Percentiles rank a stretch among this genome's conserved stretches.
Conservation (phyloP, 1,284 basidiomycete genomes). For the Trichosporon coremiiforme region DNA sequence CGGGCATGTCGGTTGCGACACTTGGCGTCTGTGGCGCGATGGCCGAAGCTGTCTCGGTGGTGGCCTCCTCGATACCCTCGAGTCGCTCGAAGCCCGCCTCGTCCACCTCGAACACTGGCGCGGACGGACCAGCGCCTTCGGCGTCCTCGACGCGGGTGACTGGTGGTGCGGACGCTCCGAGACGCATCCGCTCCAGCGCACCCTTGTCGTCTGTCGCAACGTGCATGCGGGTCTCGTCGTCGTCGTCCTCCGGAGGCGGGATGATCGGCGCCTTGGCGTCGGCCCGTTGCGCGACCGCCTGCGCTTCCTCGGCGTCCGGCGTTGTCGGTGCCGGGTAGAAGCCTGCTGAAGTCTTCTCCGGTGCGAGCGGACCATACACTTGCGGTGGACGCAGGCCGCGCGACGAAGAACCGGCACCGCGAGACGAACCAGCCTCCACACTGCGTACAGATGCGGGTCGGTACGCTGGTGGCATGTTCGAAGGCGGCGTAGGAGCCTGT, state of each 20-base stretch:
- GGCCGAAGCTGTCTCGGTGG: not conserved
- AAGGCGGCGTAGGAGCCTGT: not conserved
- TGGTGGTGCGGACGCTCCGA: constrained; percentile 50
- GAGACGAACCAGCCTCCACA: constrained; percentile 15
- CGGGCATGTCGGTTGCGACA: constrained; percentile 28
- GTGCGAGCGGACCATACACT: constrained; percentile 21
- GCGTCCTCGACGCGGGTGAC: constrained; percentile 27
- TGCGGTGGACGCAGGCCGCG: constrained; percentile 4
- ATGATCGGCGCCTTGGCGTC: constrained; percentile 45
- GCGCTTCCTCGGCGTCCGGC: constrained; percentile 49
- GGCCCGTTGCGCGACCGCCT: constrained; percentile 44
- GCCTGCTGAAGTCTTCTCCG: constrained; percentile 50
- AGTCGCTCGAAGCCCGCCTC: constrained; percentile 49
- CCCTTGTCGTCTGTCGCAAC: constrained; percentile 56
- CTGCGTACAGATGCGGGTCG: constrained; percentile 51
- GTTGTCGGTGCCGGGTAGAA: constrained; percentile 56
- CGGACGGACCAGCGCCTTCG: constrained; percentile 32
- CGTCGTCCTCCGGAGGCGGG: constrained; percentile 21
- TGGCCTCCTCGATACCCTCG: constrained; percentile 12
- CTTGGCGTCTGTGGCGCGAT: not conserved
- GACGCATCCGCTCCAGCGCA: constrained; percentile 48
- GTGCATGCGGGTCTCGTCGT: constrained; percentile 38
- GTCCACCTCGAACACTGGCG: constrained; percentile 52
- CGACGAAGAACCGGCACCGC: constrained; percentile 23
- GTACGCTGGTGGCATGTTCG: constrained; percentile 51